phyloP scores from a whole-genome alignment of 164 flowering plant genomes.

The Piper longum region DNA sequence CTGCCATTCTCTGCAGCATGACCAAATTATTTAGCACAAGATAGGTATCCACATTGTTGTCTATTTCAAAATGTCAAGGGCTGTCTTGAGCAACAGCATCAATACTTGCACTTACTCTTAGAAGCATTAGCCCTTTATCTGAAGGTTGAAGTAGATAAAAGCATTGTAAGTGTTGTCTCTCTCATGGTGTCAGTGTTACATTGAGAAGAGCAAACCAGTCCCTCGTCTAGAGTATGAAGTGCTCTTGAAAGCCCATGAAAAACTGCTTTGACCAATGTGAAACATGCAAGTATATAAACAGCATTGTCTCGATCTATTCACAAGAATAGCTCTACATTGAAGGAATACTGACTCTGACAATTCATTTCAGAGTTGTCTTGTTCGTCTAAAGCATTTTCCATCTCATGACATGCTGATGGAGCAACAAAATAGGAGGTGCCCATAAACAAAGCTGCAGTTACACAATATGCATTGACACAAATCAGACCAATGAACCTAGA shows the following conservation, averaged over 20 bases:
- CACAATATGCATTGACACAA: background rate
- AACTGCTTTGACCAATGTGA: constrained; percentile 20
- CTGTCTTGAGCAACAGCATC: background rate
- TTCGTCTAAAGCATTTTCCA: constrained; percentile 34
- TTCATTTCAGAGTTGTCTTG: constrained; percentile 37
- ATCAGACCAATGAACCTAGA: background rate
- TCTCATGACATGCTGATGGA: constrained; percentile 42
- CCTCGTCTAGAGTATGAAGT: constrained; percentile 59
- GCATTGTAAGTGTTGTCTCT: constrained; percentile 35
- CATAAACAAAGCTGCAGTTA: constrained; percentile 37
- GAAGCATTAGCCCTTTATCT: constrained; percentile 73
- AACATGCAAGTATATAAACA: background rate
- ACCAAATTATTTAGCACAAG: background rate
- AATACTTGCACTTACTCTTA: constrained; percentile 33
- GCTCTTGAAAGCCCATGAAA: constrained; percentile 53
- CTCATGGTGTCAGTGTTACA: constrained; percentile 53
- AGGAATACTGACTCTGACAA: constrained; percentile 24
- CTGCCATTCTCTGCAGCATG: constrained; percentile 57
- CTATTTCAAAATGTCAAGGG: background rate
- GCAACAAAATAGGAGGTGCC: constrained; percentile 46
- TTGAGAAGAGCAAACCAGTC: constrained; percentile 58
- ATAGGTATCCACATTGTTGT: background rate
- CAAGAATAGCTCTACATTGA: background rate
- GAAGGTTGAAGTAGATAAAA: constrained; percentile 78
- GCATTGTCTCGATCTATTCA: background rate